phyloP scores from a whole-genome alignment of 1,139 yeast species.

The Suhomyces panamericanus region DNA sequence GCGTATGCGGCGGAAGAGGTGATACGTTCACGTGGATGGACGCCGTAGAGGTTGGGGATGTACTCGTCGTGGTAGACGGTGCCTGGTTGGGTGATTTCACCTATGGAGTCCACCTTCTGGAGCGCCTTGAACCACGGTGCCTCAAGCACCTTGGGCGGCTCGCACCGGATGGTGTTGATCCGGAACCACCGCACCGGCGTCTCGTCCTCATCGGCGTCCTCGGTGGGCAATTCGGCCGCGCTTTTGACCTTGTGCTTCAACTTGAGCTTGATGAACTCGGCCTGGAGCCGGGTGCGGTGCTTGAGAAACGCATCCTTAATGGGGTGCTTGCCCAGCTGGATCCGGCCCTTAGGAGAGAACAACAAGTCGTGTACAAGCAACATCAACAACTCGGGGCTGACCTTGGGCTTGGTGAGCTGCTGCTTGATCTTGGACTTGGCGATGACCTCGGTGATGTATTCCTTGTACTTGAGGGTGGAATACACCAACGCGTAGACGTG shows the following conservation, averaged over 20 bases:
- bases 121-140: slow-evolving; percentile 45
- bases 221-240: slow-evolving; percentile 36
- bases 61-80: slow-evolving; percentile 66
- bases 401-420: slow-evolving; percentile 32
- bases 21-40: slow-evolving; percentile 70
- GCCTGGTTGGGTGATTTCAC: slow-evolving; percentile 51
- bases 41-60: slow-evolving; percentile 77
- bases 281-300: slow-evolving; percentile 76
- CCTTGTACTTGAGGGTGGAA: slow-evolving; percentile 71
- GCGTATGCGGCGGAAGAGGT: slow-evolving; percentile 67
- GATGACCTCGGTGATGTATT: slow-evolving; percentile 60
- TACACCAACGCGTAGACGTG: slow-evolving; percentile 82
- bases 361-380: slow-evolving; percentile 80
- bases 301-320: slow-evolving; percentile 77
- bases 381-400: slow-evolving; percentile 51
- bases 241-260: slow-evolving; percentile 58
- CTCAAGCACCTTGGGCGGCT: slow-evolving; percentile 40
- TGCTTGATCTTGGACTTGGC: slow-evolving; percentile 63
- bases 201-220: slow-evolving; percentile 47
- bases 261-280: slow-evolving; percentile 78
- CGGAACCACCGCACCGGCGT: slow-evolving; percentile 92
- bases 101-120: slow-evolving; percentile 45
- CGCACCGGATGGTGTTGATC: slow-evolving; percentile 57
- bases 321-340: slow-evolving; percentile 87
- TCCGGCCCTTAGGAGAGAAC: slow-evolving; percentile 73